These are phyloP conservation scores for Sordariomycetes sp. DNA, from an alignment of 2,329 filamentous ascomycete genomes.

Conservation along the genomic window DNA sequence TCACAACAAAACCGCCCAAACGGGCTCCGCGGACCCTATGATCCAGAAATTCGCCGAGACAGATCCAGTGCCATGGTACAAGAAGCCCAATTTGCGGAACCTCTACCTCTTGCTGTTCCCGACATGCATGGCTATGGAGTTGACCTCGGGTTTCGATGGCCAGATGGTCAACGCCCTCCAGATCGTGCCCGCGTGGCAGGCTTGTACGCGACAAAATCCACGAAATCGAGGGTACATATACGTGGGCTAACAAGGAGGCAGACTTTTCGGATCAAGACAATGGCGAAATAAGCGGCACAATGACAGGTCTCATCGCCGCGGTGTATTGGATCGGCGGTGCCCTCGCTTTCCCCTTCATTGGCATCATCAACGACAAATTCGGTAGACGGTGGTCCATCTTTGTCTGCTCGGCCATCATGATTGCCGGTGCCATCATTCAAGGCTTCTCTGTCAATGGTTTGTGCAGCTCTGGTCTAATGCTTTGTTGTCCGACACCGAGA, in stretches of 20 bases:
- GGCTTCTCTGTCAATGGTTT: constrained; percentile 3
- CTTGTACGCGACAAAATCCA: constrained; percentile 17
- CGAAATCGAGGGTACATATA: not conserved
- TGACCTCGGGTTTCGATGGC: constrained; percentile 35
- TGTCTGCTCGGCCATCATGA: constrained; percentile 42
- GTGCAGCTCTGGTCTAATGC: not conserved
- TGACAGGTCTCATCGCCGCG: constrained; percentile 45
- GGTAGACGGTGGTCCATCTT: constrained; percentile 47
- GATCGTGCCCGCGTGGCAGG: constrained; percentile 24
- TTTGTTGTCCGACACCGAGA: not conserved
- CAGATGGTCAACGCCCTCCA: constrained; percentile 36
- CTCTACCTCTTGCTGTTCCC: constrained; percentile 51
- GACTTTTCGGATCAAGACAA: constrained; percentile 11
- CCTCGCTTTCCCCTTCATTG: constrained; percentile 45
- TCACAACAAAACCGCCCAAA: no score
- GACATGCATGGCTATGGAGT: constrained; percentile 37
- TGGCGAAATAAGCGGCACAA: constrained; percentile 25
- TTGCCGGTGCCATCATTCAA: constrained; percentile 44
- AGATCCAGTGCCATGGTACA: constrained; percentile 40
- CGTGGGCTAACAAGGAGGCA: not conserved
- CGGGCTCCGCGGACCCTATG: constrained; percentile 6
- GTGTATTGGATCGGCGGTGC: constrained; percentile 51
- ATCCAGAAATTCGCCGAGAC: constrained; percentile 11
- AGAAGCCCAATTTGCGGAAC: constrained; percentile 46
- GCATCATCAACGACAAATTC: constrained; percentile 41